Evolutionary conservation across 345 rosid species (phyloP).

Genomic region (Eucalyptus leucophloia): DNA sequence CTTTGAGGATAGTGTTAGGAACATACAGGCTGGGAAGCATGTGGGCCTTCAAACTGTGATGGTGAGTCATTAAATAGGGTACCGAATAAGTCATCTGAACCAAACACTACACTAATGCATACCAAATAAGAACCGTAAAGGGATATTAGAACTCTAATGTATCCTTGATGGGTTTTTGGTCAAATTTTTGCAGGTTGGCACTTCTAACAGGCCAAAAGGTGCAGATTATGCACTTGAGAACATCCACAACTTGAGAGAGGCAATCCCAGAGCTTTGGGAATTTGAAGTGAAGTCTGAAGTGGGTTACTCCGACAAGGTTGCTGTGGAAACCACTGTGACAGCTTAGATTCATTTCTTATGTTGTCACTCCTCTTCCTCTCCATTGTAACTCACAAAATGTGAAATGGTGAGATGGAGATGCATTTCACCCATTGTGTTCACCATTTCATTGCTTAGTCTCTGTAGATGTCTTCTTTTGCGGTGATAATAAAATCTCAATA

Average conservation of each 20-base stretch:
- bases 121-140: not conserved
- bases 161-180: not conserved
- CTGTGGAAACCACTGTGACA: conserved; percentile 69
- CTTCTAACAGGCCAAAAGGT: conserved; percentile 43
- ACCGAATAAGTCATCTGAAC: not conserved
- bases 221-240: conserved; percentile 77
- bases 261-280: conserved; percentile 61
- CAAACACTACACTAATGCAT: not conserved
- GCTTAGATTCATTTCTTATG: conserved; percentile 18
- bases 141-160: not conserved
- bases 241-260: conserved; percentile 62
- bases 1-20: conserved; percentile 78
- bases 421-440: not conserved
- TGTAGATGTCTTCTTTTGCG: not conserved
- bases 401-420: not conserved
- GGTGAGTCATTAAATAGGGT: conserved; percentile 16
- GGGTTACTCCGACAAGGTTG: conserved; percentile 28
- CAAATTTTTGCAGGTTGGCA: conserved; percentile 43
- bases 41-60: conserved; percentile 58
- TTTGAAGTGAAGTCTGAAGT: conserved; percentile 41
- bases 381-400: not conserved
- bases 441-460: not conserved
- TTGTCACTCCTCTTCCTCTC: not conserved
- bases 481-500: not conserved
- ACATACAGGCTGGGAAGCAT: conserved; percentile 71